These are phyloP conservation scores for Triticum monococcum DNA, from an alignment of 176 grass and related monocot species.

Conservation along the genomic window DNA sequence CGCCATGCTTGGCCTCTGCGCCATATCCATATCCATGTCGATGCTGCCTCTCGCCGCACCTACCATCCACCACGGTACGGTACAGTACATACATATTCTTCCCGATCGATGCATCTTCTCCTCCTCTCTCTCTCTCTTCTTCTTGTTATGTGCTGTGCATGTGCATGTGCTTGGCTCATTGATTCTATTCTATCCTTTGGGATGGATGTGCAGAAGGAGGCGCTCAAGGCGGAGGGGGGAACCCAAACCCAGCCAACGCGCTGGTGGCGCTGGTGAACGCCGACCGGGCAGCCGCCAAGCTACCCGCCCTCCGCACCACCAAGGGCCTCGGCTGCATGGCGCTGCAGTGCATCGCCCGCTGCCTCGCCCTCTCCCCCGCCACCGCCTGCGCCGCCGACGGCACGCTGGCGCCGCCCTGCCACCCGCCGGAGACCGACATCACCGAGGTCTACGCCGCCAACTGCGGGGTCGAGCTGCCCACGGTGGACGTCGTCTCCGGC, in stretches of 20 bases:
- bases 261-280: slow-evolving; percentile 67
- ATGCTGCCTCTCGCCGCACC: background rate
- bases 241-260: slow-evolving; percentile 79
- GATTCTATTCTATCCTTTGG: too few species aligned
- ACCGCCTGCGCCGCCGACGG: background rate
- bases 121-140: too few species aligned
- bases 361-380: slow-evolving; percentile 23
- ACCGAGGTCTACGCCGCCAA: slow-evolving; percentile 93
- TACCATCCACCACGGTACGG: slow-evolving; percentile 37
- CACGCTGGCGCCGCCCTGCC: slow-evolving; percentile 41
- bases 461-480: slow-evolving; percentile 91
- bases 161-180: too few species aligned
- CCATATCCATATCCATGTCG: too few species aligned
- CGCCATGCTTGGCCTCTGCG: background rate
- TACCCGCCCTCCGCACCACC: slow-evolving; percentile 57
- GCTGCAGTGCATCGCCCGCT: slow-evolving; percentile 67
- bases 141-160: too few species aligned
- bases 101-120: too few species aligned
- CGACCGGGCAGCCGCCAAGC: slow-evolving; percentile 59
- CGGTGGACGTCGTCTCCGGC: slow-evolving; percentile 58
- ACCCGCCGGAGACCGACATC: slow-evolving; percentile 65
- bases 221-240: slow-evolving; percentile 44
- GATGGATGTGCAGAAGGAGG: background rate
- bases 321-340: slow-evolving; percentile 90
- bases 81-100: background rate